Evolutionary conservation across 1,284 basidiomycete species (phyloP), one percentile per base, ranked within the genome.

Genomic region (Psilocybe mexicana): DNA sequence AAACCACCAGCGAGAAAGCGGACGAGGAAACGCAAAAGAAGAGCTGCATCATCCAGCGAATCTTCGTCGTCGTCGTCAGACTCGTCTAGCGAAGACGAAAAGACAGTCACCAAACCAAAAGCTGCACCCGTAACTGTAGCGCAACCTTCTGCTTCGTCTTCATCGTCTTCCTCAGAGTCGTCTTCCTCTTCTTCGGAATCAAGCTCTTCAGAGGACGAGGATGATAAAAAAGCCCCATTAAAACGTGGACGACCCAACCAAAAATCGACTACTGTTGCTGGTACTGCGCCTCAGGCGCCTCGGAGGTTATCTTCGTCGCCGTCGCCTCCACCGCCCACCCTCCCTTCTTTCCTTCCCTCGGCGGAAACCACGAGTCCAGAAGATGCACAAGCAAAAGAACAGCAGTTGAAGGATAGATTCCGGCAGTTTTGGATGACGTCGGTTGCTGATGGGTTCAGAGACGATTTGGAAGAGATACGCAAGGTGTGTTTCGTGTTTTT

Each of bases 341-440:
- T 86, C 10, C 82, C 82, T 0, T 74, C 84, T 1, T 88, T 88
- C 64, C 65, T 86, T 4, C 62, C 64, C 25, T 55, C 60, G 4
- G 48, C 54, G 24, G 57, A 59, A 0, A 54, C 67, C 8, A 58
- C 64, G 6, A 66, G 67, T 2, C 60, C 66, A 11, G 59, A 60
- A 33, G 71, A 74, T 7, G 65, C 76, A 56, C 72, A 76, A 36
- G 86, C 90, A 58, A 72, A 76, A 38, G 86, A 90, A 58, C 71
- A 81, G 47, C 68, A 70, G 2, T 67, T 92, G 65, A 85, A 83
- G 62, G 82, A 82, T 28, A 82, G 78, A 43, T 92, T 92, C 67
- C 75, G 84, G 55, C 86, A 86, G 67, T 91, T 92, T 67, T 93
- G 90, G 89, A 91, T 93, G 88, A 72, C 82, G 2, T 83, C 85